A percentile compares a stretch with the other conserved stretches of the same genome.
Conservation (phyloP, 176 grass and related monocot species). For the maize (Zea mays) region DNA sequence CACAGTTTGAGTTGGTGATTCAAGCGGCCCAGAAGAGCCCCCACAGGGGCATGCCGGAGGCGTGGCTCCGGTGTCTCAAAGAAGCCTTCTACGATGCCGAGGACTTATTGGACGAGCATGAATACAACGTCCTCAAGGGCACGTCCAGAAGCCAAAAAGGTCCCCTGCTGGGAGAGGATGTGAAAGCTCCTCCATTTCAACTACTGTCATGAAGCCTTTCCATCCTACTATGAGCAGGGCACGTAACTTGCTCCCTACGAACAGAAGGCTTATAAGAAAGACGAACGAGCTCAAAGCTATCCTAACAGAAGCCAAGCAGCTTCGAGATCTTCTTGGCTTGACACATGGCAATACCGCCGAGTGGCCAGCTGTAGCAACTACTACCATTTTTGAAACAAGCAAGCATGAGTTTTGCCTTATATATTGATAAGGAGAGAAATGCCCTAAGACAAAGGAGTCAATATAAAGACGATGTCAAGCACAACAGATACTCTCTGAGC, state of each 20-base stretch:
- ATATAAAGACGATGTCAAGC: too few species aligned
- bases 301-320: neutral
- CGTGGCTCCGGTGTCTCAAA: conserved; percentile 34
- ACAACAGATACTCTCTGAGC: too few species aligned
- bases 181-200: too few species aligned
- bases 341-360: neutral
- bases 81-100: conserved; percentile 23
- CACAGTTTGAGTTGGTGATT: conserved; percentile 23
- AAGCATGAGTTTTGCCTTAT: too few species aligned
- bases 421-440: too few species aligned
- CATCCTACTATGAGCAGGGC: neutral
- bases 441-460: too few species aligned
- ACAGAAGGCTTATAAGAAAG: neutral
- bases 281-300: neutral
- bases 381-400: too few species aligned
- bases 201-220: neutral
- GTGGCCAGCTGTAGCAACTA: too few species aligned
- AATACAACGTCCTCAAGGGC: conserved; percentile 21
- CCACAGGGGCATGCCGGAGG: conserved; percentile 1
- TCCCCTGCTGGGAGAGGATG: too few species aligned
- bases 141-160: neutral
- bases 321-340: neutral
- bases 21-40: conserved; percentile 23
- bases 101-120: conserved; percentile 31
- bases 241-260: neutral